These are phyloP conservation scores for Agrocybe chaxingu DNA, from an alignment of 768 basidiomycete genomes.

Conservation along the genomic window DNA sequence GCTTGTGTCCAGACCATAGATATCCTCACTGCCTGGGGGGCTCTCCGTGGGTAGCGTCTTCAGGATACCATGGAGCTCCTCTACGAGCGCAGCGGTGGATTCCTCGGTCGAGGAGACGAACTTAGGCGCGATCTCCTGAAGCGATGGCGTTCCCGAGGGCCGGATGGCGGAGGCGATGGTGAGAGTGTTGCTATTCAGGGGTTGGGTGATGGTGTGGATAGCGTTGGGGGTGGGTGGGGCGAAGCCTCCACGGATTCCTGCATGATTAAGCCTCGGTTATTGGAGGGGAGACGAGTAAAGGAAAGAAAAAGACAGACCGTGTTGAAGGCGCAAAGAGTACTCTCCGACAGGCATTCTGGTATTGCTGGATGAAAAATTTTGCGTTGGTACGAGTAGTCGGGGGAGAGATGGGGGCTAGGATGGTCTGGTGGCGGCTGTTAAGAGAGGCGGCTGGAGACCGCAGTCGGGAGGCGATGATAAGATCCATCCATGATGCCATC, in stretches of 20 bases:
- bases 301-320: conserved; percentile 36
- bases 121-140: conserved; percentile 41
- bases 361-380: not conserved
- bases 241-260: conserved; percentile 78
- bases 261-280: not conserved
- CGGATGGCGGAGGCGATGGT: conserved; percentile 46
- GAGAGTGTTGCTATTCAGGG: conserved; percentile 32
- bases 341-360: conserved; percentile 43
- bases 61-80: conserved; percentile 60
- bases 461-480: conserved; percentile 7
- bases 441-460: not conserved
- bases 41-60: conserved; percentile 52
- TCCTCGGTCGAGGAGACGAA: conserved; percentile 29
- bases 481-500: conserved; percentile 17
- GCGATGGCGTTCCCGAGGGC: conserved; percentile 39
- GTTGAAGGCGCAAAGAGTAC: conserved; percentile 59
- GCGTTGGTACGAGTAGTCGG: no score
- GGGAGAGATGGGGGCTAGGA: no score
- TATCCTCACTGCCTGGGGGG: conserved; percentile 63
- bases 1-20: conserved; percentile 68
- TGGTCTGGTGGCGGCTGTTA: not conserved
- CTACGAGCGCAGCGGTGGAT: conserved; percentile 39
- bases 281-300: not conserved
- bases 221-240: conserved; percentile 62
- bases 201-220: conserved; percentile 48